Conservation (phyloP, 2,329 filamentous ascomycete genomes). For the Scleromitrula shiraiana region DNA sequence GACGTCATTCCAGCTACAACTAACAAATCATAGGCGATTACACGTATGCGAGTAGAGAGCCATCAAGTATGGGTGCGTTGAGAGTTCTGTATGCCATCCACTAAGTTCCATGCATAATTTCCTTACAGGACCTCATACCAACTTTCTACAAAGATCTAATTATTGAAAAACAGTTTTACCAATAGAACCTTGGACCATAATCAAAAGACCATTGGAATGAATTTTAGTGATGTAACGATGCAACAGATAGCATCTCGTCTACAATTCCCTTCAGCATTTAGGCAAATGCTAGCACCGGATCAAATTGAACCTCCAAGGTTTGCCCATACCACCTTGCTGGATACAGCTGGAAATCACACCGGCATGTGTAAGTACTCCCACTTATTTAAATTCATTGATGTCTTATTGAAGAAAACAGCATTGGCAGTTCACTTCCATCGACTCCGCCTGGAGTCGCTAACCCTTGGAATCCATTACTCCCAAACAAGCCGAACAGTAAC, state of each 20-base stretch:
- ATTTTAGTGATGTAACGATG: background rate
- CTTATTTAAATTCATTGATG: background rate
- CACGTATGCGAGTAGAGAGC: background rate
- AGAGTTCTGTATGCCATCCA: background rate
- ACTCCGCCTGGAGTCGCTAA: background rate
- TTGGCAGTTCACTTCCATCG: slow-evolving; percentile 3
- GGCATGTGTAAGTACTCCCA: background rate
- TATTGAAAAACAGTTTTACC: background rate
- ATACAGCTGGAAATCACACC: background rate
- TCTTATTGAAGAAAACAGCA: background rate
- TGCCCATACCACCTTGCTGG: slow-evolving; percentile 1
- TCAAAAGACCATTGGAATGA: background rate
- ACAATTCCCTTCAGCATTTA: background rate
- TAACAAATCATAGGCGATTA: background rate
- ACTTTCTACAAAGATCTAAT: background rate
- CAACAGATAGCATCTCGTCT: background rate
- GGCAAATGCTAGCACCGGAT: slow-evolving; percentile 3
- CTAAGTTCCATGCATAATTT: no score
- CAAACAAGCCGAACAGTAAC: background rate
- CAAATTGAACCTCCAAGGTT: slow-evolving; percentile 5
- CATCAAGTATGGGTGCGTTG: background rate
- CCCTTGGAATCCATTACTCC: background rate
- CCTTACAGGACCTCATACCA: background rate
- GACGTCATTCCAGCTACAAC: background rate
- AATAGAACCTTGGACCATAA: background rate